Evolutionary conservation across 2,329 filamentous ascomycete species (phyloP), one percentile per base, ranked within the genome.

Genomic region (Tetracladium maxilliforme): DNA sequence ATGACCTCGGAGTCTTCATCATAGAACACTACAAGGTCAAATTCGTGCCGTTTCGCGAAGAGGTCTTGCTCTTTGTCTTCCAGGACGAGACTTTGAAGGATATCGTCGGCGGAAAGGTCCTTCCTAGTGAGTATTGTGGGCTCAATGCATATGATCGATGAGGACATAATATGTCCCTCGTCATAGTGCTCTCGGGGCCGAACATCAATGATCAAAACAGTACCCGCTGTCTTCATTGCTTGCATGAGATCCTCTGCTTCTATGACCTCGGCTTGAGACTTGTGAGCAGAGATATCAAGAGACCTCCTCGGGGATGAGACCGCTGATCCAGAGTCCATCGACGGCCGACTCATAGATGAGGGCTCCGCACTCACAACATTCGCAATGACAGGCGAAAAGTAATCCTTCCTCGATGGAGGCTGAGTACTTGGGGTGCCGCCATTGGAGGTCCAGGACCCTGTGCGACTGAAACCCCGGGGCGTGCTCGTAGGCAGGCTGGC

Each of bases 11-110:
- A 60, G 45, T 63, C 33, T 35, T 87, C 67, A 46, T 98, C 84
- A 45, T 95, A 92, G 40, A 92, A 90, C 1, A 98, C 80, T 8
- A 98, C 67, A 21, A 94, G 52, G 36, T 95, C 84, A 39, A 79
- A 93, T 28, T 77, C 63, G 34, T 86, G 65, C 10, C 76, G 66
- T 28, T 70, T 56, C 21, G 70, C 71, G 39, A 92, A 93, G 16
- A 82, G 58, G 3, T 61, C 52, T 36, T 79, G 73, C 45, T 98
- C 90, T n/a, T 61, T 50, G n/a, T 70, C 56, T 1, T 80, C 76
- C 6, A 90, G 49, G 3, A 83, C 61, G 38, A 86, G 61, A 31
- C 72, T 72, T 31, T 84, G 77, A 11, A 56, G 60, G 19, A 78
- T 64, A 13, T 75, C 55, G 12, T 61, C 58, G 4, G 66, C 68